Percentiles rank a stretch among this genome's conserved stretches.
Evolutionary conservation across 2,329 filamentous ascomycete species (phyloP).

Genomic region (Exophiala sp.): DNA sequence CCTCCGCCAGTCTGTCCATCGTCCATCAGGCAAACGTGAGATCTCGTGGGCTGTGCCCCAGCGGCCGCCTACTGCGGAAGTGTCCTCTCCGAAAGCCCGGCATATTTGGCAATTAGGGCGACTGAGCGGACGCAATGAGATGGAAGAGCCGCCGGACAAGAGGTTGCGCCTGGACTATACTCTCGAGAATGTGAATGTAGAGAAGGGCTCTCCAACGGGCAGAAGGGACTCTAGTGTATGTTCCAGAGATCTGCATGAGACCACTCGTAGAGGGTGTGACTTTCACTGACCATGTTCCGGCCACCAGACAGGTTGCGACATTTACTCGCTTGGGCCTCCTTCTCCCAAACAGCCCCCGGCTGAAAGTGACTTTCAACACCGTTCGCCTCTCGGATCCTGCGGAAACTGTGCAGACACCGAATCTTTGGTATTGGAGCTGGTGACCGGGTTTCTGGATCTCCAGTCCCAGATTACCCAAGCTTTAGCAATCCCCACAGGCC

Average conservation of each 20-base stretch:
- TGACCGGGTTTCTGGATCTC: slow-evolving; percentile 23
- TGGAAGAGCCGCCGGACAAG: slow-evolving; percentile 18
- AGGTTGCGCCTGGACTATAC: slow-evolving; percentile 15
- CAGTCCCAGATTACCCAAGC: slow-evolving; percentile 21
- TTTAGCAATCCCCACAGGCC: slow-evolving; percentile 12
- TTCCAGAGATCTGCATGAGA: not conserved
- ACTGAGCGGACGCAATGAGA: slow-evolving; percentile 6
- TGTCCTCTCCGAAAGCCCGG: slow-evolving; percentile 6
- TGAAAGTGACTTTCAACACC: slow-evolving; percentile 4
- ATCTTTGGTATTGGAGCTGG: slow-evolving; percentile 18
- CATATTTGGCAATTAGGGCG: slow-evolving; percentile 6
- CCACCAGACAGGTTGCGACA: slow-evolving; percentile 8
- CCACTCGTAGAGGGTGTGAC: not conserved
- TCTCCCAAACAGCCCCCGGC: slow-evolving; percentile 3
- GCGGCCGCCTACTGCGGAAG: slow-evolving; percentile 5
- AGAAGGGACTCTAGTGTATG: slow-evolving; percentile 14
- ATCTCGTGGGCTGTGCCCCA: slow-evolving; percentile 12
- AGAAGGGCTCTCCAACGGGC: slow-evolving; percentile 4
- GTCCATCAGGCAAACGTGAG: slow-evolving; percentile 17
- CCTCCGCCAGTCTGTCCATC: slow-evolving; percentile 6
- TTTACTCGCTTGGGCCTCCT: slow-evolving; percentile 11
- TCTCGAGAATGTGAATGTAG: slow-evolving; percentile 8
- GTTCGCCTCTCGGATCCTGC: slow-evolving; percentile 14
- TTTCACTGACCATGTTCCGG: slow-evolving; percentile 8
- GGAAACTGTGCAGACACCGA: slow-evolving; percentile 21